These are phyloP conservation scores for Citrullus amarus DNA, from an alignment of 306 rosid genomes.

Conservation along the genomic window DNA sequence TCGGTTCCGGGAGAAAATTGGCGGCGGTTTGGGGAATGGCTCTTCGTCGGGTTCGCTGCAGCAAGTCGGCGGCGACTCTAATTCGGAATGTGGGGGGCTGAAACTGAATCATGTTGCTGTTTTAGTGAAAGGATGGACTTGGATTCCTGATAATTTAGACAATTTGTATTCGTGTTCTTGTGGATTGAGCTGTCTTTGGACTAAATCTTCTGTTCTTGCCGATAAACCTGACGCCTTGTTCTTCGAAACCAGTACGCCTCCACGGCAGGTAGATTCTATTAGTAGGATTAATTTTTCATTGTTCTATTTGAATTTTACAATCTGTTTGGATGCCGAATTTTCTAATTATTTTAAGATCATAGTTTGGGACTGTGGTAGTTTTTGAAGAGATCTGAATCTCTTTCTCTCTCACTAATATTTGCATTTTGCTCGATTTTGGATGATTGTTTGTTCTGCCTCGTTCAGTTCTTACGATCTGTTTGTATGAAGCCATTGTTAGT, in stretches of 20 bases:
- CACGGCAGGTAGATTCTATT: constrained; percentile 38
- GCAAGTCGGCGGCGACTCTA: constrained; percentile 12
- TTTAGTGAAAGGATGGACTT: constrained; percentile 86
- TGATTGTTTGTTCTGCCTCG: not conserved
- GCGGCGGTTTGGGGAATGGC: constrained; percentile 19
- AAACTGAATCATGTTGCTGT: constrained; percentile 42
- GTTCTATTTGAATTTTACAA: not conserved
- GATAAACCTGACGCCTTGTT: constrained; percentile 82
- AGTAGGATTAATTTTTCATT: not conserved
- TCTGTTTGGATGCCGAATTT: constrained; percentile 7
- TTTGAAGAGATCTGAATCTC: not conserved
- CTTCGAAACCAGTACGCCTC: constrained; percentile 70
- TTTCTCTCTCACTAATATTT: not conserved
- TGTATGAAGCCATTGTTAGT: not conserved
- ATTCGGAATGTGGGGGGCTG: constrained; percentile 28
- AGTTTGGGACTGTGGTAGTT: not conserved
- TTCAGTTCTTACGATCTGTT: not conserved
- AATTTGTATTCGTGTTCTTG: constrained; percentile 69
- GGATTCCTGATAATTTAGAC: constrained; percentile 94
- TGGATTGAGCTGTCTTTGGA: constrained; percentile 94
- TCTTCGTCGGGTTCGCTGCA: constrained; percentile 53
- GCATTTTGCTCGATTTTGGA: not conserved
- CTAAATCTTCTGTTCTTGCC: constrained; percentile 82
- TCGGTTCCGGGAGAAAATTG: constrained; percentile 32
- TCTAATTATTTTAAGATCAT: not conserved